Percentiles rank a stretch among this genome's conserved stretches.
Evolutionary conservation across 306 rosid genomes (phyloP).

Genomic region (Arachis hypogaea): DNA sequence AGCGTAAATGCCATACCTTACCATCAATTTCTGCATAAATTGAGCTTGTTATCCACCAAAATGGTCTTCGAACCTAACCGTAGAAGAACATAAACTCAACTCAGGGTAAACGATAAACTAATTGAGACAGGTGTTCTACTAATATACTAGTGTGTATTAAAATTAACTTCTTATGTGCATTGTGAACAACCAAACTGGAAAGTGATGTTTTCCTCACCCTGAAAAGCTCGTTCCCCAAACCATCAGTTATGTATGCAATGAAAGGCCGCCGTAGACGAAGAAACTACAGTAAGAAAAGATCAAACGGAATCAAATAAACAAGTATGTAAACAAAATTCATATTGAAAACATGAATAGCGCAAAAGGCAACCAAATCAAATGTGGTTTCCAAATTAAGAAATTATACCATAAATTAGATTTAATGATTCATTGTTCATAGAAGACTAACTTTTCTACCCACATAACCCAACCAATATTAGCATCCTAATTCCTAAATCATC

Average conservation of each 20-base stretch:
- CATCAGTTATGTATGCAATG: conserved; percentile 85
- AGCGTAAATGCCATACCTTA: conserved; percentile 60
- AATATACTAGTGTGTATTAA: conserved; percentile 2
- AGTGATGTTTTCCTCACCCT: conserved; percentile 62
- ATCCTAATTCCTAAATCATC: not conserved
- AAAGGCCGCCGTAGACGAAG: conserved; percentile 90
- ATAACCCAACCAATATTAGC: not conserved
- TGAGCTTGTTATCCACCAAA: conserved; percentile 99
- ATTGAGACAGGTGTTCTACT: conserved; percentile 16
- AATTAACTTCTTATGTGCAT: conserved; percentile 2
- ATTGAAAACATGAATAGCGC: conserved; percentile 6
- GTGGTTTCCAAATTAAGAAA: conserved; percentile 23
- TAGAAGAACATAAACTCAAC: conserved; percentile 37
- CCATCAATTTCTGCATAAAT: conserved; percentile 92
- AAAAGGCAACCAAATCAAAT: conserved; percentile 29
- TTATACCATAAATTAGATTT: conserved; percentile 5
- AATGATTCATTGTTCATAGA: not conserved
- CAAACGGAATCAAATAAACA: conserved; percentile 30
- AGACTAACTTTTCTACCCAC: not conserved
- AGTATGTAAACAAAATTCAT: conserved; percentile 10
- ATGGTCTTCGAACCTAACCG: conserved; percentile 88
- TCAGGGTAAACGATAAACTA: conserved; percentile 33
- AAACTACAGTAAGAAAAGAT: conserved; percentile 57
- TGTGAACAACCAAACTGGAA: conserved; percentile 16
- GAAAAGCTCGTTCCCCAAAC: conserved; percentile 77